These are phyloP conservation scores for Tothia fuscella DNA, from an alignment of 2,329 filamentous ascomycete species.

Conservation along the genomic window DNA sequence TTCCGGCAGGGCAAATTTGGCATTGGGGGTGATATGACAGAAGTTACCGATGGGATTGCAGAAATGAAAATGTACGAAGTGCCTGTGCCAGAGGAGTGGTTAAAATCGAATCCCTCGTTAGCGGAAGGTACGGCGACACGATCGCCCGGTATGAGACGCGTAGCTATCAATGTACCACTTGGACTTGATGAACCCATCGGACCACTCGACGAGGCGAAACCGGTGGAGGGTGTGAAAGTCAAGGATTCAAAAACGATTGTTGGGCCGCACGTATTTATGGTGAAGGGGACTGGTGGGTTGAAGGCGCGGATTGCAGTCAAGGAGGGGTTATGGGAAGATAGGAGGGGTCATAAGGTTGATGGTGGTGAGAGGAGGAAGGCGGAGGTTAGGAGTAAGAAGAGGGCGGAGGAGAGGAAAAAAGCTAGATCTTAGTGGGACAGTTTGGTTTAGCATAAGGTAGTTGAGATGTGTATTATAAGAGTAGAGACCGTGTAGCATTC, in stretches of 20 bases:
- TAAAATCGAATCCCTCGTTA: slow-evolving; percentile 18
- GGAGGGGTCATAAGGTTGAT: slow-evolving; percentile 80
- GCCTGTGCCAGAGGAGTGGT: slow-evolving; percentile 25
- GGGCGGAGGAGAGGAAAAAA: slow-evolving; percentile 59
- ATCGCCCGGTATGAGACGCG: slow-evolving; percentile 42
- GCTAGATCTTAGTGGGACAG: not conserved
- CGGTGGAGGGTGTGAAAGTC: slow-evolving; percentile 55
- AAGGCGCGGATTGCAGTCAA: slow-evolving; percentile 57
- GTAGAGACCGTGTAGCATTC: no score
- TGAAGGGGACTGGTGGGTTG: slow-evolving; percentile 31
- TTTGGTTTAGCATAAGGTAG: no score
- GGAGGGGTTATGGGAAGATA: slow-evolving; percentile 90
- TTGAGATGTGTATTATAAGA: no score
- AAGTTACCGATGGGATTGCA: slow-evolving; percentile 12
- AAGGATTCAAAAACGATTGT: slow-evolving; percentile 56
- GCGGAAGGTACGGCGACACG: slow-evolving; percentile 37
- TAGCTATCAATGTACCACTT: slow-evolving; percentile 48
- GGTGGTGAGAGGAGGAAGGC: slow-evolving; percentile 85
- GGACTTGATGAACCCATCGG: slow-evolving; percentile 42
- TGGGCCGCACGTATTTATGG: slow-evolving; percentile 52
- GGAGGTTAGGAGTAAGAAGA: slow-evolving; percentile 77
- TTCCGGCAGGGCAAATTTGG: slow-evolving; percentile 13
- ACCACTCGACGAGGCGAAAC: slow-evolving; percentile 39
- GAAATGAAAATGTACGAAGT: slow-evolving; percentile 48
- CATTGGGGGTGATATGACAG: slow-evolving; percentile 12